Conservation (phyloP, 2,329 filamentous ascomycete genomes). For the Aspergillus pseudoviridinutans region DNA sequence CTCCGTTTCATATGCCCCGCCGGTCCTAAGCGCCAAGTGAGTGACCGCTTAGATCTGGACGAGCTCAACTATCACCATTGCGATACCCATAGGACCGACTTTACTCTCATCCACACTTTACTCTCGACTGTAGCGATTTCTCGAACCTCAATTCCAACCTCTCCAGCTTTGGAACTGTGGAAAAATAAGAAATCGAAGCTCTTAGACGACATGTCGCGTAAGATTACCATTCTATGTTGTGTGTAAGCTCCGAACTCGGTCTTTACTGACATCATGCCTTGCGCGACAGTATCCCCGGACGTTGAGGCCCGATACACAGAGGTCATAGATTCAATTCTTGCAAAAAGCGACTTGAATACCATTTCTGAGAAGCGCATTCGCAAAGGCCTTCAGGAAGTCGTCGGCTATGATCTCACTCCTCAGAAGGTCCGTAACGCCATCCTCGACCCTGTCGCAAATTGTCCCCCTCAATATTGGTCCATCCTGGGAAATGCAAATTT, state of each 20-base stretch:
- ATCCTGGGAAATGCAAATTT: not conserved
- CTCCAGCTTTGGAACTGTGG: not conserved
- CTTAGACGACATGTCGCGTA: conserved; percentile 35
- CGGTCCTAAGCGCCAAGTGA: conserved; percentile 36
- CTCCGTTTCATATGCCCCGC: conserved; percentile 30
- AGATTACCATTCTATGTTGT: conserved; percentile 20
- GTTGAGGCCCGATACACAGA: conserved; percentile 49
- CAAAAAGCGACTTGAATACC: conserved; percentile 57
- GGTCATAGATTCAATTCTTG: conserved; percentile 62
- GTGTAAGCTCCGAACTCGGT: conserved; percentile 16
- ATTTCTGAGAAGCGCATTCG: conserved; percentile 64
- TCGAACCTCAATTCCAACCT: conserved; percentile 6
- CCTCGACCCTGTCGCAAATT: conserved; percentile 8
- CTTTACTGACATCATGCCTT: conserved; percentile 19
- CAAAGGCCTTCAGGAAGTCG: conserved; percentile 57
- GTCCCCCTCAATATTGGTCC: not conserved
- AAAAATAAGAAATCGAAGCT: conserved; percentile 6
- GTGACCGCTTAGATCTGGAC: conserved; percentile 20
- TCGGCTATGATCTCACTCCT: conserved; percentile 58
- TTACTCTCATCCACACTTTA: conserved; percentile 1
- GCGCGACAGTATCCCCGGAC: conserved; percentile 45
- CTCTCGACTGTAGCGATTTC: conserved; percentile 6
- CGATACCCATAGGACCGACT: conserved; percentile 1
- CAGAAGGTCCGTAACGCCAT: conserved; percentile 52
- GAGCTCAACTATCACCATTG: conserved; percentile 11